A percentile compares a stretch with the other conserved stretches of the same genome.
phyloP scores from a whole-genome alignment of 2,329 filamentous ascomycete genomes.

The Epichloe hybrida region DNA sequence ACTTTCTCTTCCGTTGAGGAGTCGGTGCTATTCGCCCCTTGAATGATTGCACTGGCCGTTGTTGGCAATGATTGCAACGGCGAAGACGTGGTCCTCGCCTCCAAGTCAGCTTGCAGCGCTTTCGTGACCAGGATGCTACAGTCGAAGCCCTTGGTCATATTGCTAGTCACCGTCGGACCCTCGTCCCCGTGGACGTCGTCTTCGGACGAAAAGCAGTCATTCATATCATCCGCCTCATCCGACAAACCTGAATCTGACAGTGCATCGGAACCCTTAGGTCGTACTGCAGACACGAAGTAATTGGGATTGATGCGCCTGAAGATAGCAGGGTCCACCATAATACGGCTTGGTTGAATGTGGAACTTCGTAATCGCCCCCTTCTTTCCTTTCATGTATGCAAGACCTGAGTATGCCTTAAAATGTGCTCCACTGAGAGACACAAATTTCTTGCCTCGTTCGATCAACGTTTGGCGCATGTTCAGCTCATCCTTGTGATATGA shows the following conservation, averaged over 20 bases:
- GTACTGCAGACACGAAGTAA: conserved; percentile 63
- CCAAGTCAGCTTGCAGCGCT: conserved; percentile 15
- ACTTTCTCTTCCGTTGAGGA: conserved; percentile 2
- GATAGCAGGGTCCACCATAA: conserved; percentile 77
- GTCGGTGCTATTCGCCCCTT: neutral
- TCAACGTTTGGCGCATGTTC: conserved; percentile 49
- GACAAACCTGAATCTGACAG: conserved; percentile 36
- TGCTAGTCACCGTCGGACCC: conserved; percentile 10
- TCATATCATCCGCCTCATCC: conserved; percentile 22
- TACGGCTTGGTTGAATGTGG: conserved; percentile 71
- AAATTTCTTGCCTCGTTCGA: conserved; percentile 76
- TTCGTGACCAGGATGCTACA: conserved; percentile 16
- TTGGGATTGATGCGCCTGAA: conserved; percentile 80
- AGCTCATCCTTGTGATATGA: conserved; percentile 64
- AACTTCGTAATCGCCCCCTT: conserved; percentile 51
- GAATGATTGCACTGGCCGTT: conserved; percentile 9
- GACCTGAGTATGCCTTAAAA: conserved; percentile 69
- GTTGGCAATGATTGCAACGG: conserved; percentile 40
- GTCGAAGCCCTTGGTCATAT: neutral
- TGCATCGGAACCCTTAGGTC: conserved; percentile 54
- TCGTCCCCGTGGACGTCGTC: conserved; percentile 27
- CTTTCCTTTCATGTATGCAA: conserved; percentile 77
- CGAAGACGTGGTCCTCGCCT: conserved; percentile 25
- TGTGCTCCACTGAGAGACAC: conserved; percentile 68
- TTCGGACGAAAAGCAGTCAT: conserved; percentile 22